Evolutionary conservation across 148 eudicot genomes (phyloP), one percentile per base, ranked within the genome.

Genomic region (Beta vulgaris): DNA sequence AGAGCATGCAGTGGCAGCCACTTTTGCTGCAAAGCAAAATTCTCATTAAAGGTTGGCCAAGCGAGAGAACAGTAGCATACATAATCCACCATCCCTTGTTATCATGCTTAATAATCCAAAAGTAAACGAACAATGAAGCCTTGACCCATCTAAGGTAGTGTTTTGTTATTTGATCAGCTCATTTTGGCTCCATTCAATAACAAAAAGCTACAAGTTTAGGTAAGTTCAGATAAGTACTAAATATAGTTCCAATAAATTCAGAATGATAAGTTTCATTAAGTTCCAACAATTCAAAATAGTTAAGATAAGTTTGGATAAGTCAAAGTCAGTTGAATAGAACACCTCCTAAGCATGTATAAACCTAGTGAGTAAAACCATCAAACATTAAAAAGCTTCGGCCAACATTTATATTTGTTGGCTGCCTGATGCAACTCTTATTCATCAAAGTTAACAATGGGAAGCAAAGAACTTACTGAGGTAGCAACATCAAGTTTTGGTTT

Each of bases 1-100:
- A 95, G 90, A 57, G 92, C 79, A 74, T 95, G 99, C 46, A 92
- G 85, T 42, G 92, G 99, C 61, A 85, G 84, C 99, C 99, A 95
- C 82, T 90, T 92, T 46, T 74, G 82, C 99, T 92, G 90, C 62
- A 83, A 61, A 76, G 23, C 29, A 72, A 37, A 66, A 66, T 40
- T 23, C 57, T 62, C 1, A 54, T 18, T 34, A 78, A 39, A 62
- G 21, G 68, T 32, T 7, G 25, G 11, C 42, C 57, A 59, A 54
- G 28, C 34, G 16, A 28, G 31, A 21, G 59, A 42, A 16, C 36
- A 71, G 49, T 31, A 59, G 43, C 15, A 4, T 48, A 32, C 23
- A 15, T 29, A 39, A 66, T 8, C 29, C 58, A 26, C 32, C 23
- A 64, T n/a, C 43, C 26, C 28, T 64, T 23, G 32, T 16, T 31